phyloP scores from a whole-genome alignment of 169 alveolate species.

The Sarcocystis neurona region DNA sequence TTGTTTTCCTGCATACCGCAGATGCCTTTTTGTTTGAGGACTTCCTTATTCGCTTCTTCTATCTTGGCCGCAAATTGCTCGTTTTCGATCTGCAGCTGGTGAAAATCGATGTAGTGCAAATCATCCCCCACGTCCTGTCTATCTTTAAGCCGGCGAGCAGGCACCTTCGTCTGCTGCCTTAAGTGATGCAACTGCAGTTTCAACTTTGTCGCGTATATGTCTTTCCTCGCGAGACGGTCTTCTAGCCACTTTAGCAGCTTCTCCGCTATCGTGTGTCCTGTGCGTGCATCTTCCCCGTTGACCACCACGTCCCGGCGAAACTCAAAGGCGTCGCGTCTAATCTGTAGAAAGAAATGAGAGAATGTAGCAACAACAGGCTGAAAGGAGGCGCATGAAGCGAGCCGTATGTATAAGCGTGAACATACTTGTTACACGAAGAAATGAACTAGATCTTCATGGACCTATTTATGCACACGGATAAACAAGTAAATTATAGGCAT shows the following conservation, averaged over 20 bases:
- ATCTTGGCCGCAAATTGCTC: conserved; percentile 87
- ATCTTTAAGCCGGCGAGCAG: conserved; percentile 63
- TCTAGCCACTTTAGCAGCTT: conserved; percentile 84
- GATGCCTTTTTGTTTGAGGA: conserved; percentile 76
- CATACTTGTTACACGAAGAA: no score
- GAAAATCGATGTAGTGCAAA: conserved; percentile 87
- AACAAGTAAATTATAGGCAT: no score
- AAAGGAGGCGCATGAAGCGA: no score
- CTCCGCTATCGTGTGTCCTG: conserved; percentile 91
- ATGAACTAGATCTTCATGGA: no score
- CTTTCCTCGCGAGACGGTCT: conserved; percentile 80
- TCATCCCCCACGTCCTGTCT: conserved; percentile 81
- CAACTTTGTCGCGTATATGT: conserved; percentile 80
- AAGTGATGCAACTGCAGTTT: conserved; percentile 76
- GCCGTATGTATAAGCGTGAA: no score
- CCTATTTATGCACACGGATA: no score
- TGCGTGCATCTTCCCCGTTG: conserved; percentile 73
- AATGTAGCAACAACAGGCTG: no score
- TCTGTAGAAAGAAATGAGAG: conserved; percentile 57
- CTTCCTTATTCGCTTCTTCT: conserved; percentile 87
- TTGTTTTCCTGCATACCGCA: conserved; percentile 74
- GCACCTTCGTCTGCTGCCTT: conserved; percentile 26
- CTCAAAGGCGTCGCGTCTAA: conserved; percentile 85
- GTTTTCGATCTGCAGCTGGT: conserved; percentile 90
- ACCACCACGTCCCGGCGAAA: conserved; percentile 81